These are phyloP conservation scores for Arthroderma uncinatum DNA, from an alignment of 2,329 filamentous ascomycete genomes.

Conservation along the genomic window DNA sequence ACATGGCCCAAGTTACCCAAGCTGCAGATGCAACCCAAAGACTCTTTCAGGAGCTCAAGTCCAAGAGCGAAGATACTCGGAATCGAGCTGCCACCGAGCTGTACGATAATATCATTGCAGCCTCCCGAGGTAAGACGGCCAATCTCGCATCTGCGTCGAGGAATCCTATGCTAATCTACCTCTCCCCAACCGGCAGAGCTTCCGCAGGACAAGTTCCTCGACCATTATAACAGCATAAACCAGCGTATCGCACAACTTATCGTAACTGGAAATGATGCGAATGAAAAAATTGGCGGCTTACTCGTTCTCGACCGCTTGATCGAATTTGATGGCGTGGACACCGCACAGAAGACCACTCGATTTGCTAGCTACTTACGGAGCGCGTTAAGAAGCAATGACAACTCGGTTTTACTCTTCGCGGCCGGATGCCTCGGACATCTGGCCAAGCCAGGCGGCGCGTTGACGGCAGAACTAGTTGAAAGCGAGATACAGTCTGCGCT, in stretches of 20 bases:
- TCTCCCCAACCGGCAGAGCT: constrained; percentile 48
- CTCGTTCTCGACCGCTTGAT: constrained; percentile 86
- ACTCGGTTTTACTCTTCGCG: constrained; percentile 78
- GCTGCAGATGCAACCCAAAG: constrained; percentile 42
- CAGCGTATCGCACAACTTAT: constrained; percentile 60
- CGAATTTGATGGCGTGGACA: constrained; percentile 92
- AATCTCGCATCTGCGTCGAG: neutral
- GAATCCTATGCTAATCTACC: neutral
- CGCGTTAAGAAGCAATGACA: constrained; percentile 82
- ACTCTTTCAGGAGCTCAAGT: constrained; percentile 47
- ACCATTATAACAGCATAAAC: constrained; percentile 57
- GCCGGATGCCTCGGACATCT: constrained; percentile 81
- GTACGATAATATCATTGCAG: constrained; percentile 35
- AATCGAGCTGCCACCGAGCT: constrained; percentile 41
- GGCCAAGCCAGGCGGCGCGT: constrained; percentile 79
- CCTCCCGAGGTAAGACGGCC: constrained; percentile 33
- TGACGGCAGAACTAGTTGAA: constrained; percentile 92
- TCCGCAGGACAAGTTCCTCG: constrained; percentile 63
- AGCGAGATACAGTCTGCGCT: constrained; percentile 92
- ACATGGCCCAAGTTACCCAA: constrained; percentile 38
- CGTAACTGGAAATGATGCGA: constrained; percentile 72
- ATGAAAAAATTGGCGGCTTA: constrained; percentile 82
- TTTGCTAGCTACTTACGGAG: constrained; percentile 85
- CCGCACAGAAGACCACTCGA: constrained; percentile 82
- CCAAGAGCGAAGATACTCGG: constrained; percentile 42